Base-by-base conservation (phyloP, 257 asterid genomes). In the Forsythia suspensa region DNA sequence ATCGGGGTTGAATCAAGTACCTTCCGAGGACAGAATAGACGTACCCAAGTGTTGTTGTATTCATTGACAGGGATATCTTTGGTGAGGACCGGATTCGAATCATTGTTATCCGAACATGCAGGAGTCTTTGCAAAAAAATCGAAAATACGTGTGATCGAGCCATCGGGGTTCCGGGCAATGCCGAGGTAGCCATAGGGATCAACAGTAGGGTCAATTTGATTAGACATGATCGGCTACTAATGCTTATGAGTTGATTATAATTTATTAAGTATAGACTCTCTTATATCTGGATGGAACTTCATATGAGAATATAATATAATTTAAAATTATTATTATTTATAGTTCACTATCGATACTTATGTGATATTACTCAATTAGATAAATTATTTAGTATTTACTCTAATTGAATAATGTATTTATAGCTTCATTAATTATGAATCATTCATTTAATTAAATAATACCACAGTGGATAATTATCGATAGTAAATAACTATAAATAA, bases 1-100 rank as follows among this genome's bases (percentile, higher is more conserved):
- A 57, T 7, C 4, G 79, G 0, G 3, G 73, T 55, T 24, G 52
- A 34, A 10, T 61, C 61, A 40, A 42, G n/a, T 43, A 42, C 20
- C 66, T 57, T n/a, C 66, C 29, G 29, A n/a, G 66, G 66, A 57
- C 18, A 9, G 29, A 57, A 57, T 57, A 57, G 10, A 3, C 66
- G 66, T 6, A n/a, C 72, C 82, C 82, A 76, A 18, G 55, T 76
- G 63, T 40, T 43, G 15, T 68, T 72, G 34, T 77, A 73, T 52
- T 73, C 66, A 77, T 85, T 82, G 39, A 85, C 48, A 1, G 77
- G 8, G 70, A 81, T 72, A 20, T 85, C 88, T 57, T 82, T 79
- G 15, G 73, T 73, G 20, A 55, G 51, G 55, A 73, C 82, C 8
- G 44, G 13, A 52, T 52, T 8, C 9, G 66, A 79, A 43, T 40